Evolutionary conservation across 2,329 filamentous ascomycete species (phyloP).

Genomic region (Colletotrichum euphorbiae): DNA sequence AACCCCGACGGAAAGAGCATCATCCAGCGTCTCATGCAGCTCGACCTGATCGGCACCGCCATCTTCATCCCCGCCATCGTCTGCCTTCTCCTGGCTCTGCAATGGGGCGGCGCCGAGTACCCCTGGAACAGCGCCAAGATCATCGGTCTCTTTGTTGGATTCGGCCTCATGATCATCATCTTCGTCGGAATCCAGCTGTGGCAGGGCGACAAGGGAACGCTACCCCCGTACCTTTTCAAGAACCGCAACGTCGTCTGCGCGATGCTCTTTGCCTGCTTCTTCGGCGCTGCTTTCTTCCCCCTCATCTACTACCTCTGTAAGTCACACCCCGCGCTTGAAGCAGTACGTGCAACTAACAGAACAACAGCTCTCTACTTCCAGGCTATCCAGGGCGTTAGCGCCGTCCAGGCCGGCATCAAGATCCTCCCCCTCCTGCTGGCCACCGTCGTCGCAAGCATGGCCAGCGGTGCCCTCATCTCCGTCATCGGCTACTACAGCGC

Average conservation of each 20-base stretch:
- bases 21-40: constrained; percentile 53
- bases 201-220: constrained; percentile 60
- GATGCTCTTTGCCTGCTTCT: constrained; percentile 58
- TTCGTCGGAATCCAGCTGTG: constrained; percentile 61
- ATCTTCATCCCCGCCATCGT: constrained; percentile 64
- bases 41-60: constrained; percentile 67
- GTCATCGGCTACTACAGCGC: constrained; percentile 56
- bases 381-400: constrained; percentile 63
- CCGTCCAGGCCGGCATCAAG: constrained; percentile 66
- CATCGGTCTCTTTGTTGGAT: constrained; percentile 64
- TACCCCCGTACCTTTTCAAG: constrained; percentile 62
- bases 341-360: neutral
- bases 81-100: constrained; percentile 65
- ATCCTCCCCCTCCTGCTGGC: constrained; percentile 64
- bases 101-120: constrained; percentile 66
- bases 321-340: constrained; percentile 36
- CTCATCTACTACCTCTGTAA: constrained; percentile 66
- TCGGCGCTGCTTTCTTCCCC: constrained; percentile 64
- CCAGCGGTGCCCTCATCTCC: constrained; percentile 56
- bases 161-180: constrained; percentile 56
- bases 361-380: constrained; percentile 63
- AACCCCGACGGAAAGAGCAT: constrained; percentile 50
- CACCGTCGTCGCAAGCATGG: constrained; percentile 61
- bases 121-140: constrained; percentile 62
- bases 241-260: constrained; percentile 55